A percentile compares a stretch with the other conserved stretches of the same genome.
Evolutionary conservation across 1,284 basidiomycete species (phyloP).

Genomic region (Malassezia japonica): DNA sequence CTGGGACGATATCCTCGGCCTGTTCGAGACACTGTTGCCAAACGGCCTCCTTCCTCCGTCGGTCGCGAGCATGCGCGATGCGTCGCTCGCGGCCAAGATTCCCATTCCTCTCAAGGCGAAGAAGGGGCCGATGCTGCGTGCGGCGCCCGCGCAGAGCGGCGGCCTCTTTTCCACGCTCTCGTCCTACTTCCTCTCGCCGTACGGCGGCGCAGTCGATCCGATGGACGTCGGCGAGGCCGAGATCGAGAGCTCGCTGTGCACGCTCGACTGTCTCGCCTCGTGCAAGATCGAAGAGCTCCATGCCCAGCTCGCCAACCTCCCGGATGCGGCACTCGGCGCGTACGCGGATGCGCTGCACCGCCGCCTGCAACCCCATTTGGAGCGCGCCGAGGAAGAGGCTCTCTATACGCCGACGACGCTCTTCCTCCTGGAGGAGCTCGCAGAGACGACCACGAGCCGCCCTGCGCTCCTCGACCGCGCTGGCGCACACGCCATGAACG

Average conservation of each 20-base stretch:
- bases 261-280: slow-evolving; percentile 87
- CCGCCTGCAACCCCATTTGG: slow-evolving; percentile 4
- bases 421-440: slow-evolving; percentile 88
- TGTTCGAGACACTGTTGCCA: slow-evolving; percentile 91
- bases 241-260: slow-evolving; percentile 83
- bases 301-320: slow-evolving; percentile 71
- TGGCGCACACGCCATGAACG: slow-evolving; percentile 87
- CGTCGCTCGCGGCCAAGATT: not conserved
- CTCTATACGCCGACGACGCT: slow-evolving; percentile 83
- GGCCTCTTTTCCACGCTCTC: slow-evolving; percentile 88
- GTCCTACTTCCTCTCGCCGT: slow-evolving; percentile 92
- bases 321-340: slow-evolving; percentile 54
- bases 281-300: slow-evolving; percentile 91
- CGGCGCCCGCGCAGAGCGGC: slow-evolving; percentile 77
- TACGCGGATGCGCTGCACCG: slow-evolving; percentile 56
- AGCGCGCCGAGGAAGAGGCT: slow-evolving; percentile 1
- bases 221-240: slow-evolving; percentile 69
- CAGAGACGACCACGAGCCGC: slow-evolving; percentile 58
- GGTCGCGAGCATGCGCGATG: slow-evolving; percentile 78
- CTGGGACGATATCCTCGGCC: slow-evolving; percentile 85
- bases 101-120: slow-evolving; percentile 34
- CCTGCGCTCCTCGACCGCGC: slow-evolving; percentile 70
- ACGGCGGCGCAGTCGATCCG: slow-evolving; percentile 63
- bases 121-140: slow-evolving; percentile 67
- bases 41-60: slow-evolving; percentile 70